These are phyloP conservation scores for Vinca major DNA, from an alignment of 305 asterid genomes.

Conservation along the genomic window DNA sequence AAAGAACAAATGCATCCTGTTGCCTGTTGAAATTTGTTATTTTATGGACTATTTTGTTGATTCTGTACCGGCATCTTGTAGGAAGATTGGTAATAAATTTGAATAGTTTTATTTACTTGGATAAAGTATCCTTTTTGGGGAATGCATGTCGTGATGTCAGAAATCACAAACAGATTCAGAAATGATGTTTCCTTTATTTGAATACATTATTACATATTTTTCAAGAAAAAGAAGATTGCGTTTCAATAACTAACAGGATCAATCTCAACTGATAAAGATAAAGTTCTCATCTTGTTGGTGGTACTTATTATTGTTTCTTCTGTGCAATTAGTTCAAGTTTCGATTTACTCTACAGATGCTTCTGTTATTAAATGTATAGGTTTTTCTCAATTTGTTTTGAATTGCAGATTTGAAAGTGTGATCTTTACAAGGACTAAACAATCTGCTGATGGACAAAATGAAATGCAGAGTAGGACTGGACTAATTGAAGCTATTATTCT, in stretches of 20 bases:
- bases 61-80: not conserved
- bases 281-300: not conserved
- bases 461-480: slow-evolving; percentile 30
- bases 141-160: not conserved
- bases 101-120: not conserved
- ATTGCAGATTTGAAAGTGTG: slow-evolving; percentile 29
- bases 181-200: not conserved
- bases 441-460: slow-evolving; percentile 20
- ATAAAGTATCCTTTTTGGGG: not conserved
- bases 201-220: not conserved
- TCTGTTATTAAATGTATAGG: not conserved
- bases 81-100: not conserved
- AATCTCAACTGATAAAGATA: not conserved
- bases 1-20: not conserved
- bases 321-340: slow-evolving; percentile 1
- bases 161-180: not conserved
- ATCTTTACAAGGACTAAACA: slow-evolving; percentile 27
- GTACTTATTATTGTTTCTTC: not conserved
- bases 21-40: not conserved
- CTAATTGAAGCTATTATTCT: slow-evolving; percentile 32
- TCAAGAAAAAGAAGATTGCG: not conserved
- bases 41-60: not conserved
- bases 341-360: not conserved
- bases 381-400: not conserved
- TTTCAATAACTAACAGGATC: not conserved